These are phyloP conservation scores for Schizosaccharomyces octosporus DNA, from an alignment of 805 yeast species.

Conservation along the genomic window DNA sequence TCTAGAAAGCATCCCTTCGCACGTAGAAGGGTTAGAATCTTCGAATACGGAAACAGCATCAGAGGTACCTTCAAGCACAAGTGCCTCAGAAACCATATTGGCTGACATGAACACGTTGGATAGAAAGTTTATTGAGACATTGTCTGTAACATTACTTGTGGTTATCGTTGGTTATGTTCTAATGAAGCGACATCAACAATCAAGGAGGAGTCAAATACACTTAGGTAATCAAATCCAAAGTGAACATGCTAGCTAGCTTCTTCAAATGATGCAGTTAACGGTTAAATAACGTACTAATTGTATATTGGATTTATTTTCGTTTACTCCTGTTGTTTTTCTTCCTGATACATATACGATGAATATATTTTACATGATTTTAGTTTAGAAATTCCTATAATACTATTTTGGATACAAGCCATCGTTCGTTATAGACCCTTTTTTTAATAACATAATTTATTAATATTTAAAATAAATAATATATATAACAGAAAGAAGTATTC, in stretches of 20 bases:
- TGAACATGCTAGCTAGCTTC: neutral
- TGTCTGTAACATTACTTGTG: neutral
- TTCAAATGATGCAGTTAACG: neutral
- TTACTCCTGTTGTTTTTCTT: neutral
- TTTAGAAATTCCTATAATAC: no score
- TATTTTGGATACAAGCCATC: no score
- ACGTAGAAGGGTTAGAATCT: no score
- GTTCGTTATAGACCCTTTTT: no score
- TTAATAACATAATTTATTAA: no score
- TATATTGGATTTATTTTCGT: neutral
- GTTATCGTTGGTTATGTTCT: neutral
- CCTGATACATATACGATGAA: neutral
- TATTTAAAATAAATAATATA: no score
- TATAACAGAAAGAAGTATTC: no score
- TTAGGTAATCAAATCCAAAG: neutral
- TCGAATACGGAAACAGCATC: no score
- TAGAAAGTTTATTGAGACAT: neutral
- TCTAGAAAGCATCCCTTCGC: no score
- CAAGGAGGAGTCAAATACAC: neutral
- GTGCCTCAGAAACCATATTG: no score
- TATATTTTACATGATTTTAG: neutral
- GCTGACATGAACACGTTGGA: neutral
- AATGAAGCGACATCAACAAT: neutral
- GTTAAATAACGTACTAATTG: neutral
- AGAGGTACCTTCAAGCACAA: no score